Conservation (phyloP, 2,329 filamentous ascomycete genomes). For the Tolypocladium nubicola region DNA sequence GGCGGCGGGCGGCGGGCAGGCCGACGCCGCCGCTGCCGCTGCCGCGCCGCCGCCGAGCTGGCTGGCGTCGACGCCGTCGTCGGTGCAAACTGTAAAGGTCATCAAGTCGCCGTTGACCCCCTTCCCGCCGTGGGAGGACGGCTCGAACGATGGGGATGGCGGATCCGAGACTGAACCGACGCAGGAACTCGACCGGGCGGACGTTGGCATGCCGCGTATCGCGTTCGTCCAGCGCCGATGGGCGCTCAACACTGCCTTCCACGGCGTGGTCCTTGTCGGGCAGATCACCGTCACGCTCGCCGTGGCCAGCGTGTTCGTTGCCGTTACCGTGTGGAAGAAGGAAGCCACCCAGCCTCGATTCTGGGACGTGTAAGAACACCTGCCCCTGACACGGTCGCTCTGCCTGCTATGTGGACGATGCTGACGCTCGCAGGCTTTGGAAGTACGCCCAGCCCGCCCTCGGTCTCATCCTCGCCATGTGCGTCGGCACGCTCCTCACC, state of each 20-base stretch:
- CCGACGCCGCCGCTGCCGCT: not conserved
- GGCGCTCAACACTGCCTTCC: not conserved
- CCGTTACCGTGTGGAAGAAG: not conserved
- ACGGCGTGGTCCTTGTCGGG: not conserved
- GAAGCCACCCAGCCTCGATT: not conserved
- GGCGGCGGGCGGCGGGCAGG: not conserved
- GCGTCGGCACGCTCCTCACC: slow-evolving; percentile 10
- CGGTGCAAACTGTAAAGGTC: slow-evolving; percentile 2
- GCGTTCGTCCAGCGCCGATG: not conserved
- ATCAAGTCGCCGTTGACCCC: slow-evolving; percentile 12
- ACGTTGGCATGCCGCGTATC: too few relatives aligned
- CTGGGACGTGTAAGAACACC: not conserved
- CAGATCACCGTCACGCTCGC: not conserved
- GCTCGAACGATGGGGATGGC: not conserved
- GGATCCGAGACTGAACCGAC: not conserved
- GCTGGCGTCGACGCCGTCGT: not conserved
- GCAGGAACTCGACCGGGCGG: slow-evolving; percentile 1
- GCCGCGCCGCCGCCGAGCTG: not conserved
- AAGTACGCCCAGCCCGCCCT: slow-evolving; percentile 11
- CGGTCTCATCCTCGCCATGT: slow-evolving; percentile 10
- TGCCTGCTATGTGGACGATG: too few relatives aligned
- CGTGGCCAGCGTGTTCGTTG: not conserved
- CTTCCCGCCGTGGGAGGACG: slow-evolving; percentile 14
- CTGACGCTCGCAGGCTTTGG: slow-evolving; percentile 15
- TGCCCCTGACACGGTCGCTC: too few relatives aligned